Base-by-base conservation (phyloP, 352 stramenopile species). In the Thraustochytrium sp. region DNA sequence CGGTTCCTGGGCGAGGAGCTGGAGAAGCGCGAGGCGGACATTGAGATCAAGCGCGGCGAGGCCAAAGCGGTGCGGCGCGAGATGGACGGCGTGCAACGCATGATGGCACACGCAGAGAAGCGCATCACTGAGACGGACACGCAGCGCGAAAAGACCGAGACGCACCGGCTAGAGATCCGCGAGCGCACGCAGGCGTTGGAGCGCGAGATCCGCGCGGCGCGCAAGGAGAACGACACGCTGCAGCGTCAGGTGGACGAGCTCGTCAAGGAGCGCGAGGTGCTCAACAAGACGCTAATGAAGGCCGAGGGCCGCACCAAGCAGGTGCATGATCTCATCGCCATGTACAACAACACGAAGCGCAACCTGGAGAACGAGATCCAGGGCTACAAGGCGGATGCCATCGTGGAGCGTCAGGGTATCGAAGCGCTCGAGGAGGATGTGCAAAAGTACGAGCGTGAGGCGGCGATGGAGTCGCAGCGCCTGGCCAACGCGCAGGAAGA, bases 281-380 rank as follows among this genome's bases (percentile, higher is more conserved):
- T 76, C 31, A 82, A 85, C 42, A 86, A 87, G 76, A 89, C 93
- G 85, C 82, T 90, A 2, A 87, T 84, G 56, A 89, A 93, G 34
- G 76, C 76, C 8, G 74, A 76, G 36, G 77, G 87, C 2, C 31
- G 44, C 53, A 78, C 62, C 63, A 74, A 68, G 68, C 77, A 86
- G 37, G 40, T 83, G 1, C 55, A 78, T 46, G 93, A 97, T 84
- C 87, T 97, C 37, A 92, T 92, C 72, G 95, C 95, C 85, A 94
- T 95, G 74, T 94, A 96, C 74, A 89, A 96, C 75, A 96, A 95
- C 85, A 94, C 92, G 36, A 88, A 91, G 74, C 95, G 93, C 72
- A 97, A 96, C 63, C 78, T 97, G 16, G 85, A 91, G 82, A 95
- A 96, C 74, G 93, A 97, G 82, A 93, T 96, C 56, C 90, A 92